These are phyloP conservation scores for Penstemon davidsonii DNA, from an alignment of 257 asterid species.

Conservation along the genomic window DNA sequence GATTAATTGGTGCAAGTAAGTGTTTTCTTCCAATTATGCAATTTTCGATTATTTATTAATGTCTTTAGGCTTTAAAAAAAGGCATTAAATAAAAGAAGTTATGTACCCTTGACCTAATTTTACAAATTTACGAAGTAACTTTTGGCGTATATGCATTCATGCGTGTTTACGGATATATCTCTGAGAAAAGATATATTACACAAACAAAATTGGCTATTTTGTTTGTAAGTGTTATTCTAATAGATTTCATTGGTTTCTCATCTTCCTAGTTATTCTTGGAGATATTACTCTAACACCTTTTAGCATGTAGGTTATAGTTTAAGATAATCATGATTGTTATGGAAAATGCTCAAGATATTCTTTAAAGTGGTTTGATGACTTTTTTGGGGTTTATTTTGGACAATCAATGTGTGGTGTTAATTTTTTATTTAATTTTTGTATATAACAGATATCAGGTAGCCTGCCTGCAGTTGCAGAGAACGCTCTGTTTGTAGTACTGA, in stretches of 20 bases:
- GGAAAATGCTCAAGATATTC: neutral
- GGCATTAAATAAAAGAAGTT: slow-evolving; percentile 3
- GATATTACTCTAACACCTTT: slow-evolving; percentile 18
- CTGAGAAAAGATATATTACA: too few species aligned
- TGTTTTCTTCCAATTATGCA: slow-evolving; percentile 22
- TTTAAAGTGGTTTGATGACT: slow-evolving; percentile 16
- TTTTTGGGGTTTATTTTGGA: neutral
- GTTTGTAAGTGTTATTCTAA: slow-evolving; percentile 18
- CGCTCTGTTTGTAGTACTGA: slow-evolving; percentile 50
- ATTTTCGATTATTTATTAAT: slow-evolving; percentile 5
- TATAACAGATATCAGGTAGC: slow-evolving; percentile 71
- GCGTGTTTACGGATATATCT: neutral
- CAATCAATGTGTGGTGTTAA: slow-evolving; percentile 22
- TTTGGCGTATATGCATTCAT: neutral
- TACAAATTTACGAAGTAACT: slow-evolving; percentile 7
- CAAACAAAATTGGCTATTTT: neutral
- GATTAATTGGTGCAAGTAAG: slow-evolving; percentile 80
- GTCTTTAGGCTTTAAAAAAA: slow-evolving; percentile 17
- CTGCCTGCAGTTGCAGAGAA: slow-evolving; percentile 59
- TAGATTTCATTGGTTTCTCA: neutral
- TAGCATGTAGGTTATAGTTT: slow-evolving; percentile 5
- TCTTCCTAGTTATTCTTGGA: slow-evolving; percentile 16
- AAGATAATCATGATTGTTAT: slow-evolving; percentile 15
- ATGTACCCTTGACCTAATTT: slow-evolving; percentile 6
- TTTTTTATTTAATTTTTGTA: slow-evolving; percentile 23